Evolutionary conservation across 75 land plant genomes (phyloP).

Genomic region (Picea sitchensis): DNA sequence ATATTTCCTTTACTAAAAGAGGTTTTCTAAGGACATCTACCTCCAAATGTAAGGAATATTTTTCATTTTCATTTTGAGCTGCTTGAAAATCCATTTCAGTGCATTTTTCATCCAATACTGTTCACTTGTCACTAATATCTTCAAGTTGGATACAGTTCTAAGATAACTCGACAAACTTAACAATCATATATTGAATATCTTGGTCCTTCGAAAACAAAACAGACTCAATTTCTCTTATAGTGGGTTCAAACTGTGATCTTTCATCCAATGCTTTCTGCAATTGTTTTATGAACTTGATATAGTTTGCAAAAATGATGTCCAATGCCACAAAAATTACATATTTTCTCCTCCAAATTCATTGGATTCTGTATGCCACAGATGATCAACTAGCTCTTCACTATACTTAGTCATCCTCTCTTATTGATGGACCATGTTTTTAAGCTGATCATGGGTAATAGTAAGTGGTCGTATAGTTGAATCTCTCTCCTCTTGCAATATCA

Average conservation of each 20-base stretch:
- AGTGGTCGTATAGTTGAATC: conserved; percentile 16
- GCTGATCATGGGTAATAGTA: conserved; percentile 17
- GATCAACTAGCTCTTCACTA: conserved; percentile 14
- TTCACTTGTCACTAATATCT: conserved; percentile 17
- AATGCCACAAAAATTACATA: neutral
- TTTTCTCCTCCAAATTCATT: neutral
- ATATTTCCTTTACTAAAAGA: no score
- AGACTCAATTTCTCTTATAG: conserved; percentile 21
- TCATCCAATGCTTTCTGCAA: conserved; percentile 28
- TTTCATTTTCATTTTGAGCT: conserved; percentile 3
- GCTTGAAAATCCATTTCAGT: neutral
- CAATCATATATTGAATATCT: no score
- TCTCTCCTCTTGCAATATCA: conserved; percentile 21
- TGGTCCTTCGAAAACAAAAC: no score
- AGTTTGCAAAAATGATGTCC: conserved; percentile 4
- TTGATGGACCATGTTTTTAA: conserved; percentile 16
- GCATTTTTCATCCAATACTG: conserved; percentile 15
- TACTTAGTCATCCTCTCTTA: conserved; percentile 4
- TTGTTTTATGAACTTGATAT: conserved; percentile 16
- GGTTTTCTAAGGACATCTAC: no score
- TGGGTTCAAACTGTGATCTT: conserved; percentile 23
- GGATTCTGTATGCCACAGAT: neutral
- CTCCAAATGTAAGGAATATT: neutral
- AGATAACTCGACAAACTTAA: neutral
- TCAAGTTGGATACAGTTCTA: conserved; percentile 11